Base-by-base conservation (phyloP, 495 filamentous ascomycete species). In the Geopyxis carbonaria region DNA sequence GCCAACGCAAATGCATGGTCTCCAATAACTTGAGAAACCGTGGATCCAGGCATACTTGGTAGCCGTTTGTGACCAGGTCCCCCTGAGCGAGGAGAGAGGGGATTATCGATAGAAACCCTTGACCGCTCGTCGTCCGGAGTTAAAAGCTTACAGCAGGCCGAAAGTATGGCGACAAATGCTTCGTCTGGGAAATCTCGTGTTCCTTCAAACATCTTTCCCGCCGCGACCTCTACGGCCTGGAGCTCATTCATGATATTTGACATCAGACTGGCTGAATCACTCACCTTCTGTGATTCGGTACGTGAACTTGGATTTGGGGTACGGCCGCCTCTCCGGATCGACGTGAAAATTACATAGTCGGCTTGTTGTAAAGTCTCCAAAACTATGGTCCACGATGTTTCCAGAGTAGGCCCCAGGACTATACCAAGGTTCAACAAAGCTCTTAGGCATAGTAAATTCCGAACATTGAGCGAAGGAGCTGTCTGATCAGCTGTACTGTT, bases 341-440 rank as follows among this genome's bases (percentile, higher is more conserved):
- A 44, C 11, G 69, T 64, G 34, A 79, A 80, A 35, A 93, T 66
- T 10, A 94, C 70, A 33, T 87, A 69, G 51, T 93, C 87, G 5
- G 85, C 86, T 55, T 93, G 79, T 48, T 92, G 80, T 4, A 95
- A 63, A 0, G 84, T 91, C 45, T 93, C 86, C 2, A 95, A 63
- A 14, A 95, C 61, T 39, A 97, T 94, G 1, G 73, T 73, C 83
- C 87, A 95, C 18, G 86, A 80, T 13, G 66, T 65, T 22, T 78
- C 77, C 13, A 97, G 63, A 3, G 81, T 87, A 4, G 89, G 83
- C 0, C 89, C 89, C 5, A 97, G 62, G 27, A 89, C 91, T 53
- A 95, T 97, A 2, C 91, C 89, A 9, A 97, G 61, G 47, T 97
- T 94, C 2, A 97, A 64, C 10, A 95, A 65, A 35, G 89, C 89